A percentile compares a stretch with the other conserved stretches of the same genome.
Conservation (phyloP, 768 basidiomycete species). For the Lactarius quietus region DNA sequence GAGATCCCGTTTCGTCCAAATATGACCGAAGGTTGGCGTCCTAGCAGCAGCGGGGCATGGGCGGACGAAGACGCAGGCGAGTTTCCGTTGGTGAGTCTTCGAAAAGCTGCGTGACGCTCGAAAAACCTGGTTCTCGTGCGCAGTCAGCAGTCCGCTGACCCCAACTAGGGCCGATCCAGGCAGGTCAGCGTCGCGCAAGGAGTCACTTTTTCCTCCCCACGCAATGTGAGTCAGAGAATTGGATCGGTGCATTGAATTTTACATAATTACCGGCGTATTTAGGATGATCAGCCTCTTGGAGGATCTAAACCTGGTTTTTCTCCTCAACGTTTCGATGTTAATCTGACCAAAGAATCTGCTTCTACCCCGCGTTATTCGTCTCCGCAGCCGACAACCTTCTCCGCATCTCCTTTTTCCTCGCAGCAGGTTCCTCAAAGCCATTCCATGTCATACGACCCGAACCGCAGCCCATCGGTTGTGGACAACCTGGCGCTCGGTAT, state of each 20-base stretch:
- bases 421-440: conserved; percentile 30
- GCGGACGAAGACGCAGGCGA: conserved; percentile 50
- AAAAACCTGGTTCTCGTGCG: conserved; percentile 7
- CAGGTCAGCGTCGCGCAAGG: conserved; percentile 25
- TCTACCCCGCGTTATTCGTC: conserved; percentile 45
- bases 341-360: conserved; percentile 40
- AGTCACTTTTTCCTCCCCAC: conserved; percentile 20
- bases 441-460: conserved; percentile 36
- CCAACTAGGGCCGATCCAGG: conserved; percentile 19
- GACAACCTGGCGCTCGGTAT: conserved; percentile 53
- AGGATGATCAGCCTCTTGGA: conserved; percentile 27
- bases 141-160: conserved; percentile 7
- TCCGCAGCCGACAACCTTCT: conserved; percentile 37
- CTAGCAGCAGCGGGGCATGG: conserved; percentile 56
- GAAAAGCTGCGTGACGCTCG: not conserved
- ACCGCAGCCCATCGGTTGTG: conserved; percentile 39
- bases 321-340: conserved; percentile 51
- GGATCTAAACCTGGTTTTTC: conserved; percentile 47
- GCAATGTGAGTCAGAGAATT: conserved; percentile 19
- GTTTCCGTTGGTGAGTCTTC: conserved; percentile 43
- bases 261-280: conserved; percentile 27
- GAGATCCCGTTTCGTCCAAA: conserved; percentile 48
- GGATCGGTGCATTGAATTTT: conserved; percentile 3
- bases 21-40: conserved; percentile 52
- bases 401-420: conserved; percentile 34